phyloP scores from a whole-genome alignment of 768 basidiomycete genomes.

The Mycena amicta region DNA sequence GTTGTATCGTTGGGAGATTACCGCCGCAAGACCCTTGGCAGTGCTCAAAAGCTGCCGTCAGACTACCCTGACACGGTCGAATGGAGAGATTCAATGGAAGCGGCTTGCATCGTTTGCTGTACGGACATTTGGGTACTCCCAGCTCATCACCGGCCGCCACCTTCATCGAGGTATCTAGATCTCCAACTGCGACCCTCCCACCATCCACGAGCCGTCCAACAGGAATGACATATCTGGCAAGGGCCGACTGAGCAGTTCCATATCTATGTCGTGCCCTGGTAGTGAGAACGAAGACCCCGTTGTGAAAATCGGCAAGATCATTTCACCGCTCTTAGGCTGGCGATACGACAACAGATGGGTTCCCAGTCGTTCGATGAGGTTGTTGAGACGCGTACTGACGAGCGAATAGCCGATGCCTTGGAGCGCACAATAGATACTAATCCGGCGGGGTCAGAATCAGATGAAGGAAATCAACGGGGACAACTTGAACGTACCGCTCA shows the following conservation, averaged over 20 bases:
- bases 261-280: background rate
- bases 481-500: background rate
- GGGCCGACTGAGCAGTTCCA: background rate
- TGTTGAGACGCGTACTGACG: background rate
- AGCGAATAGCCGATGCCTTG: background rate
- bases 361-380: background rate
- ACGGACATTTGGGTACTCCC: too few relatives aligned
- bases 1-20: constrained; percentile 97
- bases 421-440: background rate
- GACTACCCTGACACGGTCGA: too few relatives aligned
- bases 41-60: constrained; percentile 81
- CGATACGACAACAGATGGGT: background rate
- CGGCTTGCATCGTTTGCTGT: too few relatives aligned
- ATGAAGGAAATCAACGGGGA: background rate
- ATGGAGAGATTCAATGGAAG: too few relatives aligned
- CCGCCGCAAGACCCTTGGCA: constrained; percentile 85
- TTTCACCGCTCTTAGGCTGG: background rate
- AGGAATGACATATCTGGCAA: background rate
- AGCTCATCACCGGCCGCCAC: too few relatives aligned
- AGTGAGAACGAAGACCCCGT: background rate
- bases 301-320: background rate
- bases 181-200: background rate
- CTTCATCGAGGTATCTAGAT: too few relatives aligned
- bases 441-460: background rate
- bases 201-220: background rate